Evolutionary conservation across 1,284 basidiomycete species (phyloP).

Genomic region (Ceratobasidium sp.): DNA sequence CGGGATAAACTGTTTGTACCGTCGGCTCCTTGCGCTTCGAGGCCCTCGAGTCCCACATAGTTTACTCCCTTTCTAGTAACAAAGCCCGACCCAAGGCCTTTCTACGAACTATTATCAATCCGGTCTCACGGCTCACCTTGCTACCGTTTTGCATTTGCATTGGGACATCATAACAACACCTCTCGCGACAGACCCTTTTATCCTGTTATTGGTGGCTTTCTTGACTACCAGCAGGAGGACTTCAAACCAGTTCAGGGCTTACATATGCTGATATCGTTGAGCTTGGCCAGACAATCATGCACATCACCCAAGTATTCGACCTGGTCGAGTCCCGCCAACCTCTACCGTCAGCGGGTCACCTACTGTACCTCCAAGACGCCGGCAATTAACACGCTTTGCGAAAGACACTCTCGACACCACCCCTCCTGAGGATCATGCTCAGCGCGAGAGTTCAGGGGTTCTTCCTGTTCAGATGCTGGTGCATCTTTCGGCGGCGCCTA

Average conservation of each 20-base stretch:
- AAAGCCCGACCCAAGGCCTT: too few relatives aligned
- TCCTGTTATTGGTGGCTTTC: background rate
- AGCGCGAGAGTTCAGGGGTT: conserved; percentile 7
- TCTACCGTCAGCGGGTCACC: background rate
- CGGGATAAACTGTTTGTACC: too few relatives aligned
- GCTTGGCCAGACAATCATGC: conserved; percentile 16
- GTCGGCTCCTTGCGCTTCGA: too few relatives aligned
- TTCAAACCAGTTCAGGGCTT: conserved; percentile 12
- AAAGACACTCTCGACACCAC: background rate
- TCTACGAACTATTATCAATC: too few relatives aligned
- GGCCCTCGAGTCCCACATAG: too few relatives aligned
- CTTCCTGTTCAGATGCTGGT: conserved; percentile 23
- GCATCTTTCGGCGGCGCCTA: conserved; percentile 4
- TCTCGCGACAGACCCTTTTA: conserved; percentile 6
- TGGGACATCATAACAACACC: background rate
- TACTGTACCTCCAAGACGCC: background rate
- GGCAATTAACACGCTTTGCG: background rate
- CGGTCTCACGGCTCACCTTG: too few relatives aligned
- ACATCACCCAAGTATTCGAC: background rate
- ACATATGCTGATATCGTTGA: conserved; percentile 1
- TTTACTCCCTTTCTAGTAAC: too few relatives aligned
- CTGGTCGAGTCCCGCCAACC: background rate
- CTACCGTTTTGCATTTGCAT: too few relatives aligned
- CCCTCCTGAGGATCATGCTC: background rate
- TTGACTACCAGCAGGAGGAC: background rate